Base-by-base conservation (phyloP, 495 filamentous ascomycete species). In the Annulohypoxylon moriforme region DNA sequence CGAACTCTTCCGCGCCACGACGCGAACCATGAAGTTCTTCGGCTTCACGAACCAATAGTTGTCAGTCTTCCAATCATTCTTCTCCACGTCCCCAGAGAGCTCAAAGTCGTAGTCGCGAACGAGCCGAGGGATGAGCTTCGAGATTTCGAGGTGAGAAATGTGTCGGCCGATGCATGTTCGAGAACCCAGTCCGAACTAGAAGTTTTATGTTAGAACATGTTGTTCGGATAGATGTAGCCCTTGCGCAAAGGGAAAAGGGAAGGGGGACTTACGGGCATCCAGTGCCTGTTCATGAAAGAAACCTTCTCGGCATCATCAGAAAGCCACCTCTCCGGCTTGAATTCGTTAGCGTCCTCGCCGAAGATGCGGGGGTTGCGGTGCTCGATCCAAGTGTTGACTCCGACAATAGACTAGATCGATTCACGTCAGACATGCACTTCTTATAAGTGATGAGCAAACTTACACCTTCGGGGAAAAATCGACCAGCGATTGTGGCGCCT, bases 21-120 rank as follows among this genome's bases (percentile, higher is more conserved):
- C 29, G n/a, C 50, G 50, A 34, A 34, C 50, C 2, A 20, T 18
- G 9, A 55, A 55, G 50, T 34, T 4, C 29, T 18, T 55, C 27
- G 50, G 50, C 4, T 55, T 55, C 27, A 34, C 50, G 11, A 55
- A 55, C 50, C 50, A 34, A 20, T 34, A 34, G 20, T 31, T 34
- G 24, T 55, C 29, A 34, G 50, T 34, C 7, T 29, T 16, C 50
- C 50, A 34, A 8, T 25, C 50, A 10, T 34, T 18, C 14, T 33
- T n/a, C 16, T 6, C 50, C 29, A 55, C 2, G 29, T 34, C 29
- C 2, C 29, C 50, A 1, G 27, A 34, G 50, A 55, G 50, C n/a
- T 55, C 50, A 29, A 55, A 55, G 29, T 55, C 50, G 16, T 34
- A 55, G 34, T 55, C 27, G 8, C 27, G 50, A 33, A 55, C 50